Evolutionary conservation across 1,284 basidiomycete genomes (phyloP), one percentile per base, ranked within the genome.

Genomic region (Phylloboletellus chloephorus): DNA sequence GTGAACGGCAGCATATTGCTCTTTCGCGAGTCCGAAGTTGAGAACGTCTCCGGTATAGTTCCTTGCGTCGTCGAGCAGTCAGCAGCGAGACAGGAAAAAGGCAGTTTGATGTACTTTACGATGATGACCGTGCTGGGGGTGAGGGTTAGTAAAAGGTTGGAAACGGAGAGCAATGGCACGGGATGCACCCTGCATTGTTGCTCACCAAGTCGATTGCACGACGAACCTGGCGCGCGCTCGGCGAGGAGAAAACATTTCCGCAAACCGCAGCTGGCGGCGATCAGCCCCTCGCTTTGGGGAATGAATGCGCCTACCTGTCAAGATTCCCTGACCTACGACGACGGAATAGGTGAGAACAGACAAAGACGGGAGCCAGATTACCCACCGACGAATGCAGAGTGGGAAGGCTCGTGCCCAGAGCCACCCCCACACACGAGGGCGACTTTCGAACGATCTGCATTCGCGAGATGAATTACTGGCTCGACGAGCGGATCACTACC

Each of bases 21-120:
- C 93, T 50, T 83, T 89, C 3, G 91, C 91, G 6, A 97, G 74
- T 31, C 93, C 92, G 56, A 97, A 96, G 60, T 94, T 91, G 37
- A 97, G 76, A 11, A 94, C 79, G 56, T 96, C 91, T 20, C 90
- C 89, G 0, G 90, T 93, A 58, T 89, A 89, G 52, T 88, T 88
- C 57, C 82, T 87, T 37, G 20, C 12, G 15, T 35, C 31, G 22
- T 5, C n/a, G 8, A 17, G 3, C 0, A 12, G 33, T 64, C 37
- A 50, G 39, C 23, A 4, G 20, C 13, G 15, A n/a, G 10, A 28
- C 31, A n/a, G 17, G 37, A 16, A 20, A 22, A 20, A 22, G 9
- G 30, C 8, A 8, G 33, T 34, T 23, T 24, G 32, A 47, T 62
- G 47, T 67, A 89, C 87, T 90, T 94, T 50, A 93, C 88, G 49